Percentiles rank a stretch among this genome's conserved stretches.
phyloP scores from a whole-genome alignment of 2,329 filamentous ascomycete species.

The Rutstroemia sp. region DNA sequence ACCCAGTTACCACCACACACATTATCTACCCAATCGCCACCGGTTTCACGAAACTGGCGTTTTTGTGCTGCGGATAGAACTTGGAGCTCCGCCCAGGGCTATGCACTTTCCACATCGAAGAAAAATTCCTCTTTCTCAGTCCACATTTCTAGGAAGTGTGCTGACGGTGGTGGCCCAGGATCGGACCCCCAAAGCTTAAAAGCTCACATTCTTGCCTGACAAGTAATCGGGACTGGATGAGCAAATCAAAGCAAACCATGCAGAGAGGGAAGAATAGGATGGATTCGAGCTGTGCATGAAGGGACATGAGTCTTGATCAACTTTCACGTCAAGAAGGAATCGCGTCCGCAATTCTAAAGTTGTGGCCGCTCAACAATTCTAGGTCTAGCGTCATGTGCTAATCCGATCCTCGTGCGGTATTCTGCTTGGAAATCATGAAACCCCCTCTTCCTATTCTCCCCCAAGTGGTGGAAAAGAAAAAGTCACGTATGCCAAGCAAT shows the following conservation, averaged over 20 bases:
- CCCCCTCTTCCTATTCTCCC: too few relatives aligned
- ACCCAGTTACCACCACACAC: not conserved
- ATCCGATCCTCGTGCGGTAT: not conserved
- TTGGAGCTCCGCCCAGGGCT: not conserved
- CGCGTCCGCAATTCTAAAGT: too few relatives aligned
- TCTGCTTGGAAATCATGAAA: not conserved
- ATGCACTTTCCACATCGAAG: not conserved
- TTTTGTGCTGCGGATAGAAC: slow-evolving; percentile 3
- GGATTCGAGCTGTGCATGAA: too few relatives aligned
- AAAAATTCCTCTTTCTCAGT: not conserved
- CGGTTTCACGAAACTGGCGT: slow-evolving; percentile 1
- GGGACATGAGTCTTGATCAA: too few relatives aligned
- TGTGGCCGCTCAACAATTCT: too few relatives aligned
- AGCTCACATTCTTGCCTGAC: not conserved
- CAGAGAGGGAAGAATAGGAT: too few relatives aligned
- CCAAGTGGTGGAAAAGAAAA: not conserved
- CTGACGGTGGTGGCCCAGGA: not conserved
- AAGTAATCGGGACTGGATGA: not conserved
- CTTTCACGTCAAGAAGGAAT: too few relatives aligned
- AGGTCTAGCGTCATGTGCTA: too few relatives aligned
- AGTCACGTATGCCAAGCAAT: too few relatives aligned
- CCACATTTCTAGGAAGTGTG: not conserved
- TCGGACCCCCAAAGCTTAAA: not conserved
- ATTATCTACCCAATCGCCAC: not conserved
- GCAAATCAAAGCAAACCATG: not conserved